Conservation (phyloP, 2,329 filamentous ascomycete species). For the Alternaria consortialis region DNA sequence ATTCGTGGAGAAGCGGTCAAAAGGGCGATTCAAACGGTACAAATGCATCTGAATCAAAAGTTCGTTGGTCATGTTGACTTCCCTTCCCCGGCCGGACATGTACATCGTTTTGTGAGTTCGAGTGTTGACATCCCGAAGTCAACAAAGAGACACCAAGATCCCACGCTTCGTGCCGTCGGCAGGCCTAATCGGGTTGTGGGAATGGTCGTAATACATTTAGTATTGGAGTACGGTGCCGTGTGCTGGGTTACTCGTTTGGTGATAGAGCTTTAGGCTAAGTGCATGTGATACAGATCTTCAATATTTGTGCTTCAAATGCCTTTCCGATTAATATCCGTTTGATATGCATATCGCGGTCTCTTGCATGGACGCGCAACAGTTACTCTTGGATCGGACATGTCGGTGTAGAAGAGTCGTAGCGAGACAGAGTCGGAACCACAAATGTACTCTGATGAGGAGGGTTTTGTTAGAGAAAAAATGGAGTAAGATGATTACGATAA, state of each 20-base stretch:
- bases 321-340: conserved; percentile 5
- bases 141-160: conserved; percentile 3
- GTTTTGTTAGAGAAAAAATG: neutral
- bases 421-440: neutral
- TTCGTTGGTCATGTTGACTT: conserved; percentile 17
- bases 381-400: neutral
- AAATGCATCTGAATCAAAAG: conserved; percentile 7
- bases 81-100: conserved; percentile 23
- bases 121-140: conserved; percentile 11
- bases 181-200: neutral
- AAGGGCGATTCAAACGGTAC: conserved; percentile 17
- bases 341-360: conserved; percentile 2
- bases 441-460: neutral
- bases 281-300: conserved; percentile 2
- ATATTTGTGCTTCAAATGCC: neutral
- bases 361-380: neutral
- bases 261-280: neutral
- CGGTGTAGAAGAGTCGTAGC: neutral
- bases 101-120: conserved; percentile 9
- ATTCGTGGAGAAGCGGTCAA: conserved; percentile 20
- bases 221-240: neutral
- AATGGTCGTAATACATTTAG: neutral
- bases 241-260: conserved; percentile 1
- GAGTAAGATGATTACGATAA: neutral
- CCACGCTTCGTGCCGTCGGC: neutral